Conservation (phyloP, 2,329 filamentous ascomycete species). For the Venturia oleaginea region DNA sequence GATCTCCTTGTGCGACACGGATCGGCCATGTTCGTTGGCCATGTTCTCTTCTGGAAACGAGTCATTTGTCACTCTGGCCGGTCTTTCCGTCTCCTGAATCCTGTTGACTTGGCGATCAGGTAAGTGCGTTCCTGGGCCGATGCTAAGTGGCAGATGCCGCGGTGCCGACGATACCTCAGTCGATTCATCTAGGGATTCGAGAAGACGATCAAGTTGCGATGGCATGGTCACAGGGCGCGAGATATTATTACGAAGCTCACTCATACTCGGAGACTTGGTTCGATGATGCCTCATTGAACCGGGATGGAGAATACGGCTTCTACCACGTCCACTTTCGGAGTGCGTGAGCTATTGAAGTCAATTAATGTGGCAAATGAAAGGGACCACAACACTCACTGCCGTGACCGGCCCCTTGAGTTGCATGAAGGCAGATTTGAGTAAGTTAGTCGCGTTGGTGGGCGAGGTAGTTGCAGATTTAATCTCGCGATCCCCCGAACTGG, state of each 20-base stretch:
- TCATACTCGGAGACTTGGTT: conserved; percentile 8
- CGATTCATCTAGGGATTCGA: neutral
- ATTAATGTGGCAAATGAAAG: neutral
- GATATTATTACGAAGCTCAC: neutral
- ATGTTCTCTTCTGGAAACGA: neutral
- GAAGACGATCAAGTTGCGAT: neutral
- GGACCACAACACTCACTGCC: neutral
- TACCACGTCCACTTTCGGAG: conserved; percentile 8
- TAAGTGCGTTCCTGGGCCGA: neutral
- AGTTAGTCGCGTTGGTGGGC: neutral
- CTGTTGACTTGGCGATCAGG: neutral
- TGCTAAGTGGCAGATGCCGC: neutral
- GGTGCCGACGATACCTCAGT: neutral
- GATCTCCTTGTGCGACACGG: neutral
- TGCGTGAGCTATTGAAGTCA: conserved; percentile 2
- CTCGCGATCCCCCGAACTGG: neutral
- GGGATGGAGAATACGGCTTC: conserved; percentile 2
- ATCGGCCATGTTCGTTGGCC: neutral
- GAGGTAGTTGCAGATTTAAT: conserved; percentile 9
- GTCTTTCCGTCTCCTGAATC: neutral
- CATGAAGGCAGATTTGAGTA: conserved; percentile 9
- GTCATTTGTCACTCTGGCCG: neutral
- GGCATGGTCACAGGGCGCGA: neutral
- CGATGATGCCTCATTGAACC: neutral
- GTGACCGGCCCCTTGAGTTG: conserved; percentile 7